Evolutionary conservation across 2,329 filamentous ascomycete species (phyloP).

Genomic region (Kalmusia sp.): DNA sequence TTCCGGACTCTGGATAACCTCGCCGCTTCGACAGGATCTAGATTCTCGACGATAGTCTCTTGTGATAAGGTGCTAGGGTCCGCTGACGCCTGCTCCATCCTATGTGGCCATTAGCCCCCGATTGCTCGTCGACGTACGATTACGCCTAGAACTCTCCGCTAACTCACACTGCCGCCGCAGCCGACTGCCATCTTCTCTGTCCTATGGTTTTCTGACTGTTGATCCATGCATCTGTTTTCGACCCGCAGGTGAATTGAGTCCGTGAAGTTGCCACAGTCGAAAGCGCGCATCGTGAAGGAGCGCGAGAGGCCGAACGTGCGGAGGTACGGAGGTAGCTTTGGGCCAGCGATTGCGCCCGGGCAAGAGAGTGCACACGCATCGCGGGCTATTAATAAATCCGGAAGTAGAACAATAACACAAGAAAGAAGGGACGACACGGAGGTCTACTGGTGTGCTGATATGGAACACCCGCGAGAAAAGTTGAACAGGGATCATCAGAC

Average conservation of each 20-base stretch:
- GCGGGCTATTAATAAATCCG: constrained; percentile 21
- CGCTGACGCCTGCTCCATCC: constrained; percentile 61
- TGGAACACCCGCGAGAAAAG: constrained; percentile 30
- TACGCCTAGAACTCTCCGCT: background rate
- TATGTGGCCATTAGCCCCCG: constrained; percentile 31
- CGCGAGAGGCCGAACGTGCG: constrained; percentile 29
- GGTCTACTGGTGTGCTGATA: constrained; percentile 29
- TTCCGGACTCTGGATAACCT: constrained; percentile 86
- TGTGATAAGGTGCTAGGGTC: constrained; percentile 65
- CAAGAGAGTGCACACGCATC: constrained; percentile 45
- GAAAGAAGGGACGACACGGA: constrained; percentile 36
- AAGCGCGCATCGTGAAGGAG: constrained; percentile 39
- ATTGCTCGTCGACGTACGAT: constrained; percentile 9
- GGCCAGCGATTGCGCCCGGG: constrained; percentile 42
- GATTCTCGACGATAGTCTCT: constrained; percentile 76
- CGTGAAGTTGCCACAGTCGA: constrained; percentile 41
- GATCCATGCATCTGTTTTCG: constrained; percentile 39
- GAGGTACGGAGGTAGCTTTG: constrained; percentile 36
- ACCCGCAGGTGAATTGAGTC: constrained; percentile 34
- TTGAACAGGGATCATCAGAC: constrained; percentile 29
- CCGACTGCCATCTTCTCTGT: constrained; percentile 46
- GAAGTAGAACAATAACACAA: constrained; percentile 24
- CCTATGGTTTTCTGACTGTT: constrained; percentile 23
- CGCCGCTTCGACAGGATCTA: constrained; percentile 78
- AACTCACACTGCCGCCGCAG: constrained; percentile 47